Base-by-base conservation (phyloP, 768 basidiomycete genomes). In the Lactarius quietus region DNA sequence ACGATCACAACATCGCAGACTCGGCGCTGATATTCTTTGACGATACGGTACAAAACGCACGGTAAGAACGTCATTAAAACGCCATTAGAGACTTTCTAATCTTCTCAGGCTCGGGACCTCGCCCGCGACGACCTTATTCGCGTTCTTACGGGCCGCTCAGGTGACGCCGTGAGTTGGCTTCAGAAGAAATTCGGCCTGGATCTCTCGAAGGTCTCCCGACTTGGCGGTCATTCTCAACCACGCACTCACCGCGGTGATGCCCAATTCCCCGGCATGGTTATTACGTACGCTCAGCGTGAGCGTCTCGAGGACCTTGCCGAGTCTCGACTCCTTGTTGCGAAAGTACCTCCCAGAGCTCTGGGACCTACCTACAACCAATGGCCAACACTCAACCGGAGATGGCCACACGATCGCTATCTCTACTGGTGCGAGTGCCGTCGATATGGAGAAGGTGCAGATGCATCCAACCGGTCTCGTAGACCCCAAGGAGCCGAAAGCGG, bases 391-490 rank as follows among this genome's bases (percentile, higher is more conserved):
- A 72, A 95, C 94, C 15, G 94, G 93, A 75, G 94, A 96, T 70
- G 94, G 94, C 6, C 93, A 95, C 76, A 99, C 98, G 81, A 82
- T 97, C 75, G 95, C 94, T 17, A 85, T 98, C 78, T 80, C 83
- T 15, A 83, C 92, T 70, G 96, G 96, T 69, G 95, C 92, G 33
- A 86, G 82, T 69, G 94, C 87, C 26, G 82, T 98, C 73, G 96
- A 99, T 74, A 84, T 99, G 64, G 96, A 98, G 80, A 99, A 98
- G 80, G 95, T 98, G 7, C 96, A 99, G 75, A 94, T 98, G n/a
- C 93, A 95, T 74, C 93, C 93, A n/a, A 97, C 95, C 17, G 96
- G 96, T 73, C 84, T 99, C 18, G 93, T 98, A 53, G 96, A 99
- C 80, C 95, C 95, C 72, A 95, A 93, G 59, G 96, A 99, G 68